Evolutionary conservation across 2,329 filamentous ascomycete species (phyloP), one percentile per base, ranked within the genome.

Genomic region (Ceratocystis destructans): DNA sequence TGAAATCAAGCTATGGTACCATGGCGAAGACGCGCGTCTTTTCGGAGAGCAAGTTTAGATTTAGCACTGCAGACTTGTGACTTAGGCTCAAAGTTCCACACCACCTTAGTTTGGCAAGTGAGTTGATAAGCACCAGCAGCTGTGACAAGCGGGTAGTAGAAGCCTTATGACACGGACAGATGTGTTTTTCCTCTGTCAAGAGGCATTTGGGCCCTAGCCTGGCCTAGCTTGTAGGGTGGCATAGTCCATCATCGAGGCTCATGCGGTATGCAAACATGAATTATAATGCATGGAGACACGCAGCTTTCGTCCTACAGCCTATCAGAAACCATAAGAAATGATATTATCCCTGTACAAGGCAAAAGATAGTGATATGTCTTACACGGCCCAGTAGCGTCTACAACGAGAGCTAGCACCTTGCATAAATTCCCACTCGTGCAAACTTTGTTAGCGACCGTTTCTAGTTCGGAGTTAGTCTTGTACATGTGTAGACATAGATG

Each of bases 1-100:
- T 10, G 31, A 22, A n/a, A 37, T 28, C 55, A 59, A 12, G 55
- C n/a, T 59, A 59, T 37, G 15, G 7, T 25, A 37, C 37, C 17
- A 59, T 59, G 55, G 37, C n/a, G 6, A 59, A 33, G 55, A 59
- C 55, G 55, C 55, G 55, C 55, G 55, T 59, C 55, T n/a, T 59
- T 59, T 59, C 5, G 55, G 55, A 59, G 28, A 59, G 28, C 55
- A 59, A 4, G 55, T 37, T 41, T 17, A 20, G 33, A 59, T 37
- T 37, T 59, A 31, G 28, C 12, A 28, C 33, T 37, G 2, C n/a
- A n/a, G 28, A 31, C 55, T n/a, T n/a, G n/a, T n/a, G n/a, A n/a
- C n/a, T 37, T 59, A 59, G 28, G 55, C 55, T 37, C 12, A 41
- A 41, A 41, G 37, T 41, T 10, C 37, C 37, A 41, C 37, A 15